Conservation (phyloP, 2,329 filamentous ascomycete genomes). For the Nemania bipapillata region DNA sequence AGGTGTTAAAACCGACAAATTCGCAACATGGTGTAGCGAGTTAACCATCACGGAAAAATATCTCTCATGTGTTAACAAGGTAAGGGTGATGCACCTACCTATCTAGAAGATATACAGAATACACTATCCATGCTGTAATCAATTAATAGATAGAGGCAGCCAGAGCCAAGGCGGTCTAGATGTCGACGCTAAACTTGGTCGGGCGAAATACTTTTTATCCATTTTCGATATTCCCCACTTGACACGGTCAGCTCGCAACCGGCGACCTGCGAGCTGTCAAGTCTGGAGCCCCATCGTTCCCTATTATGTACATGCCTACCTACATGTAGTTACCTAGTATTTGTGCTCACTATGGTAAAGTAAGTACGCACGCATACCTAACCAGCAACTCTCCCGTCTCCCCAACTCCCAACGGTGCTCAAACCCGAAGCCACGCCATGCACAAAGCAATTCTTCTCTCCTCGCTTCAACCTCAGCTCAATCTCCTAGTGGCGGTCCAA, state of each 20-base stretch:
- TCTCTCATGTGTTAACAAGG: not conserved
- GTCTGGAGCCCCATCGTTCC: not conserved
- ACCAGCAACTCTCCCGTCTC: not conserved
- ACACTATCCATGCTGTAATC: not conserved
- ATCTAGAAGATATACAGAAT: not conserved
- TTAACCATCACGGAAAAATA: not conserved
- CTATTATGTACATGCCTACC: not conserved
- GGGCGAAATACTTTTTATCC: not conserved
- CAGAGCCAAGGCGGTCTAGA: constrained; percentile 11
- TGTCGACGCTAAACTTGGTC: not conserved
- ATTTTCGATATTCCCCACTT: constrained; percentile 21
- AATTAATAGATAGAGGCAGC: constrained; percentile 6
- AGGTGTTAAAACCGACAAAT: not conserved
- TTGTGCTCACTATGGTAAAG: not conserved
- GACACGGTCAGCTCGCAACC: constrained; percentile 18
- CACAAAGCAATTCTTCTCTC: constrained; percentile 29
- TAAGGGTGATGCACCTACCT: not conserved
- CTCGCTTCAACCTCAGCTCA: constrained; percentile 31
- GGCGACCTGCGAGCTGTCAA: not conserved
- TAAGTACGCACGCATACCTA: no score
- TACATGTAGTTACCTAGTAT: no score
- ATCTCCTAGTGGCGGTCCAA: constrained; percentile 5
- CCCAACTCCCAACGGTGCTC: not conserved
- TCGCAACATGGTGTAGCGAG: not conserved
- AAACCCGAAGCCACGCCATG: constrained; percentile 13